Evolutionary conservation across 768 basidiomycete species (phyloP).

Genomic region (Mycena pura): DNA sequence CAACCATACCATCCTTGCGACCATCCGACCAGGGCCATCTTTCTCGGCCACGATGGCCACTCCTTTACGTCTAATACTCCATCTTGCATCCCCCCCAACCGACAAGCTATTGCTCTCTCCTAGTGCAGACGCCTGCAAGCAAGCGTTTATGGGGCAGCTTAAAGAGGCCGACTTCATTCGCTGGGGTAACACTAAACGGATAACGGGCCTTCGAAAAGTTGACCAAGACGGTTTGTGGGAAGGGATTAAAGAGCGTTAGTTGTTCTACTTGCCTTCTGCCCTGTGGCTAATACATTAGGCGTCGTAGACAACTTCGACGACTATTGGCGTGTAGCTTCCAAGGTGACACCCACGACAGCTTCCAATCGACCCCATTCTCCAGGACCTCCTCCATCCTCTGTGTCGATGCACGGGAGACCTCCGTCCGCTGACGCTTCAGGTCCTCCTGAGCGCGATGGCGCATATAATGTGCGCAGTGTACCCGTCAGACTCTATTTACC

Average conservation of each 20-base stretch:
- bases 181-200: slow-evolving; percentile 95
- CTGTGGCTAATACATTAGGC: neutral
- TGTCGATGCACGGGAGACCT: slow-evolving; percentile 69
- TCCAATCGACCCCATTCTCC: slow-evolving; percentile 65
- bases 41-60: slow-evolving; percentile 47
- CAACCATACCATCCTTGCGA: slow-evolving; percentile 72
- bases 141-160: slow-evolving; percentile 92
- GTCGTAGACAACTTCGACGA: slow-evolving; percentile 91
- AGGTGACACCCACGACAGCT: slow-evolving; percentile 84
- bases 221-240: slow-evolving; percentile 99
- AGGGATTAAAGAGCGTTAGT: slow-evolving; percentile 91
- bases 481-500: slow-evolving; percentile 91
- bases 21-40: slow-evolving; percentile 56
- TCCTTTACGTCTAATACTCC: slow-evolving; percentile 83
- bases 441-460: slow-evolving; percentile 74
- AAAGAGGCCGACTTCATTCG: slow-evolving; percentile 98
- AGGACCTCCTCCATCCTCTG: slow-evolving; percentile 56
- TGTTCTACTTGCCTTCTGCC: slow-evolving; percentile 8
- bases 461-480: slow-evolving; percentile 86
- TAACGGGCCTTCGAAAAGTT: slow-evolving; percentile 86
- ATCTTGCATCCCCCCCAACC: slow-evolving; percentile 85
- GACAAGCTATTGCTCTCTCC: slow-evolving; percentile 87
- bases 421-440: slow-evolving; percentile 66
- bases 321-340: slow-evolving; percentile 93
- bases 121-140: slow-evolving; percentile 86